Evolutionary conservation across 2,329 filamentous ascomycete genomes (phyloP).

Genomic region (Orbilia ellipsospora): DNA sequence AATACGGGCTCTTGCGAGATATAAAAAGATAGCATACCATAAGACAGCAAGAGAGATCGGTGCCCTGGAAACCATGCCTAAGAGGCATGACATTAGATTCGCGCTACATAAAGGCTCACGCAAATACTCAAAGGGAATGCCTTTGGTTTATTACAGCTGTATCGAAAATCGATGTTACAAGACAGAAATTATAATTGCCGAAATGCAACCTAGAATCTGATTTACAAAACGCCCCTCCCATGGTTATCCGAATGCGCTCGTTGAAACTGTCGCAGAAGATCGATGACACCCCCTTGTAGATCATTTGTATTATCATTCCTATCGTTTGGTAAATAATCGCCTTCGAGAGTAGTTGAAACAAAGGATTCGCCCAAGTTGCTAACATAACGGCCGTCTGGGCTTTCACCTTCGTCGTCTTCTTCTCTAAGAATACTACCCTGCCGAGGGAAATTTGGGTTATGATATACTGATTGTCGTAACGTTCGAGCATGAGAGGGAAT

Average conservation of each 20-base stretch:
- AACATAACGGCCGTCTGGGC: conserved; percentile 62
- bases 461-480: conserved; percentile 65
- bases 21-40: too few relatives aligned
- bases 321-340: conserved; percentile 47
- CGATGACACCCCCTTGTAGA: conserved; percentile 51
- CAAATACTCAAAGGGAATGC: too few relatives aligned
- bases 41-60: too few relatives aligned
- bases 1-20: too few relatives aligned
- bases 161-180: too few relatives aligned
- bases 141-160: too few relatives aligned
- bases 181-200: too few relatives aligned
- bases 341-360: conserved; percentile 64
- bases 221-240: conserved; percentile 37
- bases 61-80: too few relatives aligned
- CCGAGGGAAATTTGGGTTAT: conserved; percentile 60
- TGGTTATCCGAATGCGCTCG: conserved; percentile 52
- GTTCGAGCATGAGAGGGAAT: conserved; percentile 64
- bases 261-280: conserved; percentile 49
- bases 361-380: conserved; percentile 72
- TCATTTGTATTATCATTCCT: conserved; percentile 19
- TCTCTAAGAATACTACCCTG: conserved; percentile 69
- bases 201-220: not conserved
- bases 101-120: too few relatives aligned
- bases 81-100: too few relatives aligned
- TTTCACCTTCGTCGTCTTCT: conserved; percentile 62